Base-by-base conservation (phyloP, 495 filamentous ascomycete species). In the Penicillium roqueforti region DNA sequence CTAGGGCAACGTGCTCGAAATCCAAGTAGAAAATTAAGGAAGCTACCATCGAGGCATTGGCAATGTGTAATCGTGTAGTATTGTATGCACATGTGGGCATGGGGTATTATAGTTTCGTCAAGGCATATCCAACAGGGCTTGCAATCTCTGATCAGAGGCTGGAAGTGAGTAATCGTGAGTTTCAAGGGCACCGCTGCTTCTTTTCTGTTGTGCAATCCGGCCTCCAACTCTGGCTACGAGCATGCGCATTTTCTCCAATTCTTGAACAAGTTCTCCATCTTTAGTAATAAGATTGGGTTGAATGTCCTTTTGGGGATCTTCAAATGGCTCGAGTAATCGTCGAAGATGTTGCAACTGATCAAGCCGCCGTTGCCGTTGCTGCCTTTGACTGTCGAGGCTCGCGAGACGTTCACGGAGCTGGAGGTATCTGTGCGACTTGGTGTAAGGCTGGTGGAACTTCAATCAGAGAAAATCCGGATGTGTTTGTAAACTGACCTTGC, bases 231-330 rank as follows among this genome's bases (percentile, higher is more conserved):
- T 78, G 18, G 84, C 83, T 39, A 87, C 82, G 53, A 95, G 71
- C 66, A 89, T 80, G 34, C 85, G 80, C 84, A 89, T 92, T 58
- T 79, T 83, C 61, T 87, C 82, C 56, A 95, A 62, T 68, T 95
- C 90, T 37, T 76, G 72, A 56, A 83, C 81, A 20, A 95, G 65
- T 58, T 86, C 83, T n/a, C 85, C 86, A 67, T 89, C 85, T 39
- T 81, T 80, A 13, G 82, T 87, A 9, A 90, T 78, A 16, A 95
- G 71, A 68, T 92, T 95, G 20, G 85, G 84, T 61, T 95, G 89
- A 22, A 95, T 80, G 40, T 75, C 77, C 32, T 74, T 62, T 43
- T 76, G 71, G 1, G 81, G 77, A 6, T 80, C 65, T 31, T 75
- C 59, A 55, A 88, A 87, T 0, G 83, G 83, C 34, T 75, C 73